phyloP scores from a whole-genome alignment of 1,284 basidiomycete genomes.

The Cryptococcus amylolentus region DNA sequence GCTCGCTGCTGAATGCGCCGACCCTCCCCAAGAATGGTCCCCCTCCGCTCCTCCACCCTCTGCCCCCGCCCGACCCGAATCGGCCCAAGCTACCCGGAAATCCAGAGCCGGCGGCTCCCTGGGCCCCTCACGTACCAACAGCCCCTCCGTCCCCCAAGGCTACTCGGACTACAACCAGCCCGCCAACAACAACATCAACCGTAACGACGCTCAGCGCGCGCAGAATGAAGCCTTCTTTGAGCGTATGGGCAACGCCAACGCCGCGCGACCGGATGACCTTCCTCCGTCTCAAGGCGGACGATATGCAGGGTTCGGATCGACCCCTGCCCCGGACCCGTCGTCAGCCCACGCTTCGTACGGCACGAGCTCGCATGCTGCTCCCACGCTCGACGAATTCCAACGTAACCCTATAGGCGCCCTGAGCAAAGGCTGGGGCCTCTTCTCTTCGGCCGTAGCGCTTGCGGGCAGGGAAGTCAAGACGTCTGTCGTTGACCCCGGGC shows the following conservation, averaged over 20 bases:
- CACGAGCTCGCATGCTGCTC: slow-evolving; percentile 42
- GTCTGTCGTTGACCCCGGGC: slow-evolving; percentile 46
- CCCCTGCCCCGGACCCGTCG: slow-evolving; percentile 23
- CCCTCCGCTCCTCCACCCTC: slow-evolving; percentile 41
- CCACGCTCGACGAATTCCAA: slow-evolving; percentile 47
- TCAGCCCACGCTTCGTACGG: slow-evolving; percentile 39
- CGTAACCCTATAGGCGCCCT: slow-evolving; percentile 44
- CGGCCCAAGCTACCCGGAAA: slow-evolving; percentile 46
- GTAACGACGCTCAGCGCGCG: slow-evolving; percentile 7
- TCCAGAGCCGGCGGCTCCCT: slow-evolving; percentile 36
- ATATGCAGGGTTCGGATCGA: slow-evolving; percentile 48
- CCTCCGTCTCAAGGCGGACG: slow-evolving; percentile 49
- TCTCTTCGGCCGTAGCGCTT: slow-evolving; percentile 42
- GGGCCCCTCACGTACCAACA: slow-evolving; percentile 4
- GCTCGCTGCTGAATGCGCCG: slow-evolving; percentile 44
- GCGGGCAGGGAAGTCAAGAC: slow-evolving; percentile 47
- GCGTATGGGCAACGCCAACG: slow-evolving; percentile 44
- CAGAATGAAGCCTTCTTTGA: slow-evolving; percentile 50
- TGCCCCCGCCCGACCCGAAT: slow-evolving; percentile 33
- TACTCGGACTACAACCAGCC: neutral
- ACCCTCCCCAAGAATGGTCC: slow-evolving; percentile 40
- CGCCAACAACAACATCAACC: no score
- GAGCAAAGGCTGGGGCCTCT: slow-evolving; percentile 50
- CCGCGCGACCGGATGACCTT: slow-evolving; percentile 39
- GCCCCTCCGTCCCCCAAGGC: slow-evolving; percentile 11